A percentile compares a stretch with the other conserved stretches of the same genome.
phyloP scores from a whole-genome alignment of 73 alveolate genomes.

The Paramecium biaurelia region DNA sequence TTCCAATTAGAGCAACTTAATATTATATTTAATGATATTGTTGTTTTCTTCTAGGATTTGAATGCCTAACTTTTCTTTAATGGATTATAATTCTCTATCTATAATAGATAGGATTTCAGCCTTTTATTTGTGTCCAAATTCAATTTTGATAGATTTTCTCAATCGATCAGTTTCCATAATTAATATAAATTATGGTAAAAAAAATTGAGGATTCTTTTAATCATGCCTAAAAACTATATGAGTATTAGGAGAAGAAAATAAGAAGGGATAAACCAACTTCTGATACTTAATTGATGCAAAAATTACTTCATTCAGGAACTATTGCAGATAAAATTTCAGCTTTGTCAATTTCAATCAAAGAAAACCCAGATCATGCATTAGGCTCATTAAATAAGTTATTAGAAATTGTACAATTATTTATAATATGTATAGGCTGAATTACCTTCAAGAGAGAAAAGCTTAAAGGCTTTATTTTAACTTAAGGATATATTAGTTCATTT shows the following conservation, averaged over 20 bases:
- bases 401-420: neutral
- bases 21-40: neutral
- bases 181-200: neutral
- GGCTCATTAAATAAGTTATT: neutral
- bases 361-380: conserved; percentile 33
- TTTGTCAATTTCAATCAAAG: neutral
- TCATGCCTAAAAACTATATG: conserved; percentile 10
- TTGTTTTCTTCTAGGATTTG: neutral
- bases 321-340: conserved; percentile 43
- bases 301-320: conserved; percentile 45
- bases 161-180: neutral
- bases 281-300: neutral
- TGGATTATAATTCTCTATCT: neutral
- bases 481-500: conserved; percentile 25
- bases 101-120: neutral
- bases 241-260: conserved; percentile 17
- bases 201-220: conserved; percentile 16
- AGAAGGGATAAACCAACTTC: neutral
- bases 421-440: neutral
- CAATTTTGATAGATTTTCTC: neutral
- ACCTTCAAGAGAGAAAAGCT: conserved; percentile 27
- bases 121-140: neutral
- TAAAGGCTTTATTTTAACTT: conserved; percentile 12
- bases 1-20: neutral
- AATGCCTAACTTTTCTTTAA: neutral